Conservation (phyloP, 768 basidiomycete species). For the Sarcodon sp. region DNA sequence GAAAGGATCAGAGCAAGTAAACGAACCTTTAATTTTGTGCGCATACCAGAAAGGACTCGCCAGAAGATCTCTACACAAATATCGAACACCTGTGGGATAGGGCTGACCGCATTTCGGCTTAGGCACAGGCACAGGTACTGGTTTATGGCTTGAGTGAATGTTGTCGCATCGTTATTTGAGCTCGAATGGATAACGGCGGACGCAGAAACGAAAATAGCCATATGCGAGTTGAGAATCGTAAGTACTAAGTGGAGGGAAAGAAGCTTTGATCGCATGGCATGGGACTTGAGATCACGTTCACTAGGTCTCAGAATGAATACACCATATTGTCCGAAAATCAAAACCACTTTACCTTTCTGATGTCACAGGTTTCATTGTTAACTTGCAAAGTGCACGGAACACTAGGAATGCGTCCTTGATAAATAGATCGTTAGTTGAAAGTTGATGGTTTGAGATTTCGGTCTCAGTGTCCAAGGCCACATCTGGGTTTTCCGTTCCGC, state of each 20-base stretch:
- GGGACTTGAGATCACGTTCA: conserved; percentile 91
- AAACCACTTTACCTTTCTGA: conserved; percentile 62
- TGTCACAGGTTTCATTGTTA: conserved; percentile 95
- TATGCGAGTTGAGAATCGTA: conserved; percentile 84
- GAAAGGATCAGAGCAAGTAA: not conserved
- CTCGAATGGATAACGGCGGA: conserved; percentile 85
- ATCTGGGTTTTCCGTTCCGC: too few relatives aligned
- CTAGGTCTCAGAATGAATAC: conserved; percentile 24
- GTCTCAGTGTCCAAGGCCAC: too few relatives aligned
- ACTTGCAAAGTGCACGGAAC: conserved; percentile 91
- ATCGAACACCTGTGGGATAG: conserved; percentile 95
- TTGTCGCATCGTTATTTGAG: conserved; percentile 76
- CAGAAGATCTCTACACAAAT: conserved; percentile 98
- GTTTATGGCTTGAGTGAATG: conserved; percentile 87
- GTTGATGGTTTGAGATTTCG: conserved; percentile 13
- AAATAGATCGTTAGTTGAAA: conserved; percentile 79
- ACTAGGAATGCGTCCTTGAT: conserved; percentile 98
- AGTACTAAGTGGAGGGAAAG: conserved; percentile 90
- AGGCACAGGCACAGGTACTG: conserved; percentile 91
- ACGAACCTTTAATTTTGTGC: conserved; percentile 86
- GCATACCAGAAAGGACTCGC: conserved; percentile 87
- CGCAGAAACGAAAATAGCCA: conserved; percentile 82
- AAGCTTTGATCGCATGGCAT: conserved; percentile 94
- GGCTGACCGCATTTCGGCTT: conserved; percentile 90
- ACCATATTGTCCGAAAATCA: not conserved